Evolutionary conservation across 139 green algal species (phyloP).

Genomic region (Micractinium sp.): DNA sequence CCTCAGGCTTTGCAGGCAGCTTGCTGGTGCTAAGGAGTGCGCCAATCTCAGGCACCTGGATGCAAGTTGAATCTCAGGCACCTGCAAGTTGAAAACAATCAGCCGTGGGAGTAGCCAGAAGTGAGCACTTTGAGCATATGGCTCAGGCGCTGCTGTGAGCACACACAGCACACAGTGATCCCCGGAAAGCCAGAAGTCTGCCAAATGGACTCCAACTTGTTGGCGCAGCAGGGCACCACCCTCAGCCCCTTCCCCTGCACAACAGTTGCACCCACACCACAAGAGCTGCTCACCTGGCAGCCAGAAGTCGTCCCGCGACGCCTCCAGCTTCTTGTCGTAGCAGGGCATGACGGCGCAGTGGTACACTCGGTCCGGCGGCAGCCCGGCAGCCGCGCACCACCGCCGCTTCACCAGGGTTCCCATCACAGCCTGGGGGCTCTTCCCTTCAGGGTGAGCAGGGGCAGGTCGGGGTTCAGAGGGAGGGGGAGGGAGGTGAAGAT

Average conservation of each 20-base stretch:
- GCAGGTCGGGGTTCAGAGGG: too few relatives aligned
- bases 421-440: conserved; percentile 92
- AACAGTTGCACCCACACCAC: background rate
- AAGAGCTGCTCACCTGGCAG: conserved; percentile 40
- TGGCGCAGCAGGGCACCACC: too few relatives aligned
- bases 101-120: too few relatives aligned
- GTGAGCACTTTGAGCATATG: too few relatives aligned
- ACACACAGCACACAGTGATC: too few relatives aligned
- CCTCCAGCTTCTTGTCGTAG: conserved; percentile 99
- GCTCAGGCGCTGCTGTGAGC: too few relatives aligned
- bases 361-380: conserved; percentile 69
- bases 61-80: too few relatives aligned
- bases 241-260: background rate
- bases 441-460: conserved; percentile 46
- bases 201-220: background rate
- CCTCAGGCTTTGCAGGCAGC: too few relatives aligned
- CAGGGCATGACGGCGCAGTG: conserved; percentile 97
- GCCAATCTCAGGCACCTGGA: too few relatives aligned
- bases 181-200: too few relatives aligned
- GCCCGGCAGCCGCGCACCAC: conserved; percentile 44
- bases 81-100: too few relatives aligned
- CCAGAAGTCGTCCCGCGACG: conserved; percentile 80
- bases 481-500: background rate
- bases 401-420: conserved; percentile 89
- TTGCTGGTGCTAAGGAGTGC: too few relatives aligned